Conservation (phyloP, 441 rosid genomes). For the Pelargonium myrrhifolium region DNA sequence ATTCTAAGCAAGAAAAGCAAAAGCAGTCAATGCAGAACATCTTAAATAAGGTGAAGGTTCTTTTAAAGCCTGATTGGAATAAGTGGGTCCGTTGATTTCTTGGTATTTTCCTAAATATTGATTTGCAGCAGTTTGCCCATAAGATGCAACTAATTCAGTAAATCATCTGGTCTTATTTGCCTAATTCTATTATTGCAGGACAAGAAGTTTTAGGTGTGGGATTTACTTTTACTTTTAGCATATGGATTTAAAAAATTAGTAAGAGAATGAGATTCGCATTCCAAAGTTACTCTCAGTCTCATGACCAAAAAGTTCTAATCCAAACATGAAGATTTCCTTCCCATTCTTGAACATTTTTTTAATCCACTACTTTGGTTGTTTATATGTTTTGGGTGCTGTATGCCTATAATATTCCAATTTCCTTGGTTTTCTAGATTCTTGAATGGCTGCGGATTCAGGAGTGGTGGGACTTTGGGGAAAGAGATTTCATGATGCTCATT, state of each 20-base stretch:
- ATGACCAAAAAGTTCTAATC: too few relatives aligned
- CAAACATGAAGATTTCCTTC: too few relatives aligned
- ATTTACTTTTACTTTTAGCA: too few relatives aligned
- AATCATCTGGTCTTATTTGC: not conserved
- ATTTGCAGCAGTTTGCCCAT: not conserved
- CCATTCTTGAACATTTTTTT: too few relatives aligned
- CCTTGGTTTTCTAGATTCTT: conserved; percentile 48
- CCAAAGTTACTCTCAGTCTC: too few relatives aligned
- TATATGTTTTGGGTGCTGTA: conserved; percentile 2
- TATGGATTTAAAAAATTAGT: too few relatives aligned
- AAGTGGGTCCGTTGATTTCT: not conserved
- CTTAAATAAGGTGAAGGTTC: not conserved
- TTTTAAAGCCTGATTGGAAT: not conserved
- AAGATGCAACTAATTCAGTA: not conserved
- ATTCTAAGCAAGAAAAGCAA: not conserved
- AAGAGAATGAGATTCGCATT: too few relatives aligned
- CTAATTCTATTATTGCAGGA: not conserved
- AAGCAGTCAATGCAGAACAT: not conserved
- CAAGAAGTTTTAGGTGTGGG: not conserved
- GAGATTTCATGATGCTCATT: conserved; percentile 78
- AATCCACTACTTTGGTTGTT: not conserved
- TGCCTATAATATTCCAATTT: not conserved
- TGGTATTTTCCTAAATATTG: not conserved
- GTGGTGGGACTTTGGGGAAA: conserved; percentile 91
- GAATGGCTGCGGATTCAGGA: conserved; percentile 81